Base-by-base conservation (phyloP, 2,329 filamentous ascomycete species). In the Phoma sp. region DNA sequence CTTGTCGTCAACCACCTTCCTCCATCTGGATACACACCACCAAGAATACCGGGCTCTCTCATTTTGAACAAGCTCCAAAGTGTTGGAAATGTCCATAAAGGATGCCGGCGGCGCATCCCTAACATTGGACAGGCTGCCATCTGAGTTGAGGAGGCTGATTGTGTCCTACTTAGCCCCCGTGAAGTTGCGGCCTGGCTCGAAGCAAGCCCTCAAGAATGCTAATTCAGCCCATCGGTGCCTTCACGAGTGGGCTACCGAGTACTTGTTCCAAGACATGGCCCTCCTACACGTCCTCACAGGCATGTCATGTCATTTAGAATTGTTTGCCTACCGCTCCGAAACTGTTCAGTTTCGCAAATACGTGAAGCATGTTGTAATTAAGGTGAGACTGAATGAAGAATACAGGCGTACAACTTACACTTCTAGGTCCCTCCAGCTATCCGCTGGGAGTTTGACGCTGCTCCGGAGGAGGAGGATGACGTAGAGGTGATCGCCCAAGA, bases 361-460 rank as follows among this genome's bases (percentile, higher is more conserved):
- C 32, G 34, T 37, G 18, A 21, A 34, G 32, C 17, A 15, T 5
- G 32, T 34, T 18, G 32, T 34, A 17, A 12, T 34, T 3, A 5
- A 34, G 32, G 32, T 18, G 18, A 17, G 32, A 12, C 14, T 9
- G 9, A 32, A 11, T 5, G 5, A 6, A 17, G 17, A 5, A 18
- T 3, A 34, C 11, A 7, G 3, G 6, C 32, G 5, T 5, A 7
- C 32, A 15, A 34, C 15, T 4, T 17, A 12, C n/a, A 34, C 32
- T n/a, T n/a, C n/a, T n/a, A 62, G 59, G 50, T 64, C 4, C 61
- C 61, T 15, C 57, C 61, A 5, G 61, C 56, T 4, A 38, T 64
- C 14, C 36, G 56, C 5, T 61, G 58, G 61, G 59, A 61, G 32
- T 20, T 57, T 10, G 37, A 38, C 21, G 33, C n/a, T n/a, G n/a